Evolutionary conservation across 352 stramenopile species (phyloP).

Genomic region (Globisporangium barbulae): DNA sequence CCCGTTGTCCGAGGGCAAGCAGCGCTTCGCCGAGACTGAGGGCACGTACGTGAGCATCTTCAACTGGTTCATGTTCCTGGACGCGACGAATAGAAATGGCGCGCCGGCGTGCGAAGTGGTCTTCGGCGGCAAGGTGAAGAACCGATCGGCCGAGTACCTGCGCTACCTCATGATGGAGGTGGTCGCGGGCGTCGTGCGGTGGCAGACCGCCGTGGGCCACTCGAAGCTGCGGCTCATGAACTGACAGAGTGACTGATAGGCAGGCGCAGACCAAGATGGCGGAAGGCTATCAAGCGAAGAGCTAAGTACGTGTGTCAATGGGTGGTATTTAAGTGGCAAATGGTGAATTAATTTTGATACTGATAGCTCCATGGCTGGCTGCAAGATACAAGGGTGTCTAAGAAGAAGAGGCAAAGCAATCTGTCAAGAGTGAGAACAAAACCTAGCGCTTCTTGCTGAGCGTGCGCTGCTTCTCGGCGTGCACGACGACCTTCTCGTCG

Average conservation of each 20-base stretch:
- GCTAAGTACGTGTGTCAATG: not conserved
- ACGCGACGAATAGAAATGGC: constrained; percentile 22
- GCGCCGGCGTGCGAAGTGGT: constrained; percentile 53
- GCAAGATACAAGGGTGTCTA: not conserved
- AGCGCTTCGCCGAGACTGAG: constrained; percentile 41
- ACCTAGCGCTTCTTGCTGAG: constrained; percentile 85
- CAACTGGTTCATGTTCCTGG: constrained; percentile 79
- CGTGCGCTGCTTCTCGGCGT: constrained; percentile 96
- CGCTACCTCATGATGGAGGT: constrained; percentile 68
- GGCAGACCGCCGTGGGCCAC: constrained; percentile 61
- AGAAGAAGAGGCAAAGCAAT: not conserved
- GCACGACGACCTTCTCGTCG: constrained; percentile 95
- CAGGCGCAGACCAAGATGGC: not conserved
- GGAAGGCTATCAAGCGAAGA: not conserved
- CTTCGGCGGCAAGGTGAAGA: constrained; percentile 52
- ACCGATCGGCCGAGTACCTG: constrained; percentile 51
- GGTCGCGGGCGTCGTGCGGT: constrained; percentile 54
- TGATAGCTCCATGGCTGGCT: not conserved
- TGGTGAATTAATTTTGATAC: not conserved
- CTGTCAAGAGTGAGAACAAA: not conserved
- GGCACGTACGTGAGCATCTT: constrained; percentile 59
- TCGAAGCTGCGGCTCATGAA: constrained; percentile 44
- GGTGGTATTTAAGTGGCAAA: constrained; percentile 7
- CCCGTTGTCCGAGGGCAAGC: constrained; percentile 39
- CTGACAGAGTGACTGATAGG: not conserved